phyloP scores from a whole-genome alignment of 805 yeast genomes.

The Candida namnaoensis region DNA sequence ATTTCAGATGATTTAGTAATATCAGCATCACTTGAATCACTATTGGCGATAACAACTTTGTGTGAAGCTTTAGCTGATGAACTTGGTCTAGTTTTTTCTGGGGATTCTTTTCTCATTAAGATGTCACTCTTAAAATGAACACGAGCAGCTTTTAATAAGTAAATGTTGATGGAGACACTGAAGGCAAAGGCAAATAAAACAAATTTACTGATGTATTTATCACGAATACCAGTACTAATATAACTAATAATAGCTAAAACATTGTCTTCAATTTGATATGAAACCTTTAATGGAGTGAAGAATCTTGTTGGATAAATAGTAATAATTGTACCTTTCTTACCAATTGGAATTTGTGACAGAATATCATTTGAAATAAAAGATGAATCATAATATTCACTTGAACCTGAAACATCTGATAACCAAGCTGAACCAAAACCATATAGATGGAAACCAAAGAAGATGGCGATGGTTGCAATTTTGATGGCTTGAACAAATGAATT shows the following conservation, averaged over 20 bases:
- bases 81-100: background rate
- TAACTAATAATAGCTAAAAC: slow-evolving; percentile 40
- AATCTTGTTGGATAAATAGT: slow-evolving; percentile 49
- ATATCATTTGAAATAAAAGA: slow-evolving; percentile 11
- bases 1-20: slow-evolving; percentile 14
- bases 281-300: slow-evolving; percentile 47
- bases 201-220: slow-evolving; percentile 71
- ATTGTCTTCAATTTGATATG: slow-evolving; percentile 56
- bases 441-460: slow-evolving; percentile 54
- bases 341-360: slow-evolving; percentile 20
- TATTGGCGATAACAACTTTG: slow-evolving; percentile 5
- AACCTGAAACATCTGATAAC: slow-evolving; percentile 42
- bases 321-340: slow-evolving; percentile 41
- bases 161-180: slow-evolving; percentile 74
- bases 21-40: background rate
- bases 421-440: slow-evolving; percentile 67
- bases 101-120: background rate
- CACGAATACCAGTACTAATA: slow-evolving; percentile 65
- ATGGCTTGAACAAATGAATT: slow-evolving; percentile 40
- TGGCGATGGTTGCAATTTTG: slow-evolving; percentile 51
- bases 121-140: slow-evolving; percentile 30
- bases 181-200: slow-evolving; percentile 64
- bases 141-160: slow-evolving; percentile 80
- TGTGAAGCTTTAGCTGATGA: background rate
- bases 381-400: slow-evolving; percentile 12